Conservation (phyloP, 495 filamentous ascomycete species). For the Neurospora discreta region DNA sequence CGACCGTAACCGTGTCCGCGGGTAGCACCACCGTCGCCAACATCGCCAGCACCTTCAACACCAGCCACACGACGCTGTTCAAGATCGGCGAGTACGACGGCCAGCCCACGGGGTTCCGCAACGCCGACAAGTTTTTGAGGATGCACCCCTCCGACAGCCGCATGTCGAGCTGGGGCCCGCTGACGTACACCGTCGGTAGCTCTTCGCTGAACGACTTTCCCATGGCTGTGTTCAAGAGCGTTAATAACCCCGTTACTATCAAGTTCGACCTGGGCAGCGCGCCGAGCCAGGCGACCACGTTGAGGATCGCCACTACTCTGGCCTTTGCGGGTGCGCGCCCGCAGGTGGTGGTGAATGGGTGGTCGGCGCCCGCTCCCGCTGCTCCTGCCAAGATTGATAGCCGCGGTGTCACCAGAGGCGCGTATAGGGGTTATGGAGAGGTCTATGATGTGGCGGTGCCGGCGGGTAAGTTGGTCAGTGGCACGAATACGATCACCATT, state of each 20-base stretch:
- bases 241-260: constrained; percentile 53
- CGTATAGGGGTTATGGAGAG: constrained; percentile 51
- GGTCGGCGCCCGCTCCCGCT: constrained; percentile 31
- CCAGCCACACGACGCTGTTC: constrained; percentile 40
- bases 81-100: constrained; percentile 56
- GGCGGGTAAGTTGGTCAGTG: constrained; percentile 42
- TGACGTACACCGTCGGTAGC: constrained; percentile 49
- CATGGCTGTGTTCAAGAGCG: constrained; percentile 53
- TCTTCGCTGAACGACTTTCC: constrained; percentile 43
- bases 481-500: constrained; percentile 53
- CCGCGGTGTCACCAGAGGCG: constrained; percentile 52
- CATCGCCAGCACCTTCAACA: constrained; percentile 37
- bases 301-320: constrained; percentile 54
- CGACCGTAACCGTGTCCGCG: constrained; percentile 42
- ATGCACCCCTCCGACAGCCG: constrained; percentile 58
- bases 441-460: constrained; percentile 49
- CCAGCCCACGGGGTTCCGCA: constrained; percentile 52
- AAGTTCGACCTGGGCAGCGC: constrained; percentile 43
- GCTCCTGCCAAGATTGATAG: constrained; percentile 54
- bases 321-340: constrained; percentile 47
- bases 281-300: constrained; percentile 38
- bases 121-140: constrained; percentile 50
- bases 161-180: constrained; percentile 47
- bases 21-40: constrained; percentile 40
- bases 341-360: constrained; percentile 40